A percentile compares a stretch with the other conserved stretches of the same genome.
Evolutionary conservation across 1,284 basidiomycete genomes (phyloP).

Genomic region (Ustilago crameri): DNA sequence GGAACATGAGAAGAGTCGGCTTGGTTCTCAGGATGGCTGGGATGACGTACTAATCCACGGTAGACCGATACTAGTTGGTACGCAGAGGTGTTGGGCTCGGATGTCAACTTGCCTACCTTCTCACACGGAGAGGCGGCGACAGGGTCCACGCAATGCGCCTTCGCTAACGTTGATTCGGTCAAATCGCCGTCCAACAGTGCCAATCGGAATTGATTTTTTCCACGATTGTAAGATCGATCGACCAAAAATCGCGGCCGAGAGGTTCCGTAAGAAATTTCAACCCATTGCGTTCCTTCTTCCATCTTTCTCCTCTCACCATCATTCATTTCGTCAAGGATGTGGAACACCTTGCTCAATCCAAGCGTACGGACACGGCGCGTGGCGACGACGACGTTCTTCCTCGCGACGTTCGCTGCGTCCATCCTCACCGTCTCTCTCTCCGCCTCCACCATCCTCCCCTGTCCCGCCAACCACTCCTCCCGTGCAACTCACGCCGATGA

Average conservation of each 20-base stretch:
- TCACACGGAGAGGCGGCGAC: background rate
- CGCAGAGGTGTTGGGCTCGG: too few relatives aligned
- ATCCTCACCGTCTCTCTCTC: slow-evolving; percentile 53
- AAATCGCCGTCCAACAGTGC: too few relatives aligned
- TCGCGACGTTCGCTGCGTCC: slow-evolving; percentile 50
- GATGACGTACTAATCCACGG: too few relatives aligned
- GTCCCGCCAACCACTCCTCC: slow-evolving; percentile 42
- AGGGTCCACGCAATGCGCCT: slow-evolving; percentile 1
- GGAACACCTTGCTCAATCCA: slow-evolving; percentile 17
- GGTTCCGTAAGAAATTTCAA: background rate
- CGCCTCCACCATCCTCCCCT: slow-evolving; percentile 55
- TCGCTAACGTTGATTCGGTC: too few relatives aligned
- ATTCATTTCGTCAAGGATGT: slow-evolving; percentile 6
- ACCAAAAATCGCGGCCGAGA: too few relatives aligned
- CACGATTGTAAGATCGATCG: too few relatives aligned
- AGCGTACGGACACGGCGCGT: slow-evolving; percentile 28
- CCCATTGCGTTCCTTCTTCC: background rate
- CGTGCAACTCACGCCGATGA: background rate
- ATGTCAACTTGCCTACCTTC: too few relatives aligned
- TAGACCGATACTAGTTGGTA: too few relatives aligned
- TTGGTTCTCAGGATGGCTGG: too few relatives aligned
- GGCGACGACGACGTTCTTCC: slow-evolving; percentile 49
- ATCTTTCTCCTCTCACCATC: background rate
- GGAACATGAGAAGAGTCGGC: too few relatives aligned
- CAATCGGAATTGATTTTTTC: too few relatives aligned